A percentile compares a stretch with the other conserved stretches of the same genome.
These are phyloP conservation scores for Aspergillus alliaceus DNA, from an alignment of 2,329 filamentous ascomycete genomes.

Conservation along the genomic window DNA sequence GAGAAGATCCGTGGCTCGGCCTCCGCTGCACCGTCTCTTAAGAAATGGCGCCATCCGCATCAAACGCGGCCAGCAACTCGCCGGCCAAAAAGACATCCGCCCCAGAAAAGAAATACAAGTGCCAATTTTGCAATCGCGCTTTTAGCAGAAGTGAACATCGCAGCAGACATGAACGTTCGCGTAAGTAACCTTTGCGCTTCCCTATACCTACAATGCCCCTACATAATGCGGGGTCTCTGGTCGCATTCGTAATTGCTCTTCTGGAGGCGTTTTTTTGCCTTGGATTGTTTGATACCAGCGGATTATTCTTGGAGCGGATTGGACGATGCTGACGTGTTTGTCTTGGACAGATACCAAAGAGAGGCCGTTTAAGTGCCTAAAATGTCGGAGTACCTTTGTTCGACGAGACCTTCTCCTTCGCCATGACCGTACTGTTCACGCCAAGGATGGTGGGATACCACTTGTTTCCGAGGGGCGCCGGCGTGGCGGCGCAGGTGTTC, in stretches of 20 bases:
- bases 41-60: constrained; percentile 49
- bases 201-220: neutral
- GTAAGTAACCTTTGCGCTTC: constrained; percentile 62
- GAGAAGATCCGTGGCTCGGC: constrained; percentile 22
- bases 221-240: too few relatives aligned
- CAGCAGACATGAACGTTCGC: constrained; percentile 93
- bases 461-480: constrained; percentile 94
- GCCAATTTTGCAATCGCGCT: constrained; percentile 95
- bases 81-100: constrained; percentile 79
- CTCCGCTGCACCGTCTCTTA: constrained; percentile 16
- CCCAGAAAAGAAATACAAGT: constrained; percentile 99
- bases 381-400: constrained; percentile 97
- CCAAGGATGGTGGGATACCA: constrained; percentile 92
- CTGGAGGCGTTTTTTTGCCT: neutral
- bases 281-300: too few relatives aligned
- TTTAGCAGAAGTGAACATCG: constrained; percentile 97
- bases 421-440: constrained; percentile 97
- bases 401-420: constrained; percentile 92
- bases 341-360: constrained; percentile 85
- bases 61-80: constrained; percentile 67
- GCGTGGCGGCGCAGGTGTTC: constrained; percentile 42
- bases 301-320: neutral
- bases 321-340: neutral
- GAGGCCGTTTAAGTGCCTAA: constrained; percentile 96
- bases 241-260: neutral